Base-by-base conservation (phyloP, 1,284 basidiomycete species). In the Erythrobasidium hasegawianum region DNA sequence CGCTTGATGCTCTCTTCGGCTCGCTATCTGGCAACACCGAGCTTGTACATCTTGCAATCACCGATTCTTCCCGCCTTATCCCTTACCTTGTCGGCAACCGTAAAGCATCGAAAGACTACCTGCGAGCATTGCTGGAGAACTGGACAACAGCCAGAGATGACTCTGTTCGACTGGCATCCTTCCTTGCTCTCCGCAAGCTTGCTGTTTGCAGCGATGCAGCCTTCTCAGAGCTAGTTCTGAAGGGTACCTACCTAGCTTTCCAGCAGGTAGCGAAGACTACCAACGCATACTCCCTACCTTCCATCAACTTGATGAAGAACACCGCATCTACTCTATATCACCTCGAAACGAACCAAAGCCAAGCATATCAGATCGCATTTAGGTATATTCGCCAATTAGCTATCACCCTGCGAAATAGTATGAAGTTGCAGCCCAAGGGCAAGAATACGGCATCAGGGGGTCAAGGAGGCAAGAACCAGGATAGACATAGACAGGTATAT, bases 231-330 rank as follows among this genome's bases (percentile, higher is more conserved):
- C 81, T 87, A 18, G 87, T 91, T 64, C 81, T 97, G 71, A 94
- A 92, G 83, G 92, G 87, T 69, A 87, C 86, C 16, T 97, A 97
- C 79, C 83, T 90, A 58, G 84, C 87, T 2, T 81, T 97, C 38
- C 84, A 97, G 57, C 85, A 89, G 20, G 86, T 86, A 9, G 86
- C 85, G 65, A 90, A 91, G 76, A 85, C 86, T 18, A 96, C 92
- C 3, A 89, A 83, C 58, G 82, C 85, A 1, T 87, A 96, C 79
- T 94, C 88, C 1, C 81, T 98, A 13, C 92, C 94, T n/a, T 85
- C 87, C 2, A 89, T 98, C 78, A 96, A 90, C 75, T 80, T 98
- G 47, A 96, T 97, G 91, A 99, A 99, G 79, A 97, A 98, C 78
- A 90, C 92, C 1, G 94, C 94, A 0, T 88, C 88, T 0, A 93